phyloP scores from a whole-genome alignment of 345 rosid genomes.

The Hibiscus trionum region DNA sequence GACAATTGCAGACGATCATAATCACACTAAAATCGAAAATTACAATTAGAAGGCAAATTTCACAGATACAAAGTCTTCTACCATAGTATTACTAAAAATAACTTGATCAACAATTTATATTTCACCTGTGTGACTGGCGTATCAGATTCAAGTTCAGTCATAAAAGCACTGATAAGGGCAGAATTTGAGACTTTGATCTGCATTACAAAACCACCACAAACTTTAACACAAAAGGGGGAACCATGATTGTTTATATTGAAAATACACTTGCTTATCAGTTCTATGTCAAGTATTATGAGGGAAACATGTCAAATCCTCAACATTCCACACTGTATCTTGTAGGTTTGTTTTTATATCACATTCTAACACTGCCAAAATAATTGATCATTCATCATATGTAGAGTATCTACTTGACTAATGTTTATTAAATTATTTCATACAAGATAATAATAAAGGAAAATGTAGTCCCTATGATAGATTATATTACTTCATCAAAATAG shows the following conservation, averaged over 20 bases:
- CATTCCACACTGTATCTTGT: not conserved
- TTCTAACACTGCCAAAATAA: not conserved
- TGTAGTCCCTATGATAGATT: not conserved
- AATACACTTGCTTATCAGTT: not conserved
- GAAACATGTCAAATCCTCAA: not conserved
- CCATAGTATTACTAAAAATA: not conserved
- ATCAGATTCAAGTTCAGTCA: conserved; percentile 92
- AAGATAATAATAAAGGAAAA: not conserved
- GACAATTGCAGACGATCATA: conserved; percentile 87
- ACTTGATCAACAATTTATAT: not conserved
- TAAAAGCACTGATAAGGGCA: conserved; percentile 93
- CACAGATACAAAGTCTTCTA: not conserved
- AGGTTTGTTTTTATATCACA: not conserved
- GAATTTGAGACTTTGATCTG: conserved; percentile 99
- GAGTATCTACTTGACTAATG: too few relatives aligned
- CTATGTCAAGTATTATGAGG: not conserved
- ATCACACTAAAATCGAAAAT: conserved; percentile 51
- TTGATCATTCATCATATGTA: not conserved
- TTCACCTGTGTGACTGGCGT: conserved; percentile 80
- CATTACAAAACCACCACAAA: conserved; percentile 2
- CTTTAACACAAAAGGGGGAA: not conserved
- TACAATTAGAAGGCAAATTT: not conserved
- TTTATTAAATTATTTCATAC: not conserved
- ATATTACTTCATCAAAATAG: not conserved
- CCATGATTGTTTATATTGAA: not conserved